phyloP scores from a whole-genome alignment of 2,329 filamentous ascomycete species.

The Gnomoniopsis smithogilvyi region DNA sequence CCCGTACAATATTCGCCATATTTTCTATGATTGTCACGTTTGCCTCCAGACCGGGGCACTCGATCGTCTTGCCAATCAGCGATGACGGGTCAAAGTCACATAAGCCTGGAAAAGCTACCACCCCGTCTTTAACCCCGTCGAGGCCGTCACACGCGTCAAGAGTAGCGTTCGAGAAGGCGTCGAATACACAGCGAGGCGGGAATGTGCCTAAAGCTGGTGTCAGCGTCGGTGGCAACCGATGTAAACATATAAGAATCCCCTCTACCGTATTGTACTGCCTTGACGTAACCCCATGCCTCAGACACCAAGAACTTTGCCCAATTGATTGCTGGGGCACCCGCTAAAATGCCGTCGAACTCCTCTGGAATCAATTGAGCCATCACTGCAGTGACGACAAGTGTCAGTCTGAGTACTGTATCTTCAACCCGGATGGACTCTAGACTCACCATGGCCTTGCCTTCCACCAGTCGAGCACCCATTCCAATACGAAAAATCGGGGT shows the following conservation, averaged over 20 bases:
- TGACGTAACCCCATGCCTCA: constrained; percentile 30
- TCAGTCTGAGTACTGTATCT: too few relatives aligned
- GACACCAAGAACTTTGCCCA: constrained; percentile 28
- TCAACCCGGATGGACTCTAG: too few relatives aligned
- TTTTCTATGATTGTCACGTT: background rate
- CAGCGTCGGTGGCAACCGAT: too few relatives aligned
- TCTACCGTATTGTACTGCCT: constrained; percentile 8
- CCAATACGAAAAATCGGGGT: constrained; percentile 47
- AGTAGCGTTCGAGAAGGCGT: constrained; percentile 32
- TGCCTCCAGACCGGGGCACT: constrained; percentile 19
- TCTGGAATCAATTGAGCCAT: constrained; percentile 48
- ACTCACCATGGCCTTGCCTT: constrained; percentile 45
- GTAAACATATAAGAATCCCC: too few relatives aligned
- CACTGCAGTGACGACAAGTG: constrained; percentile 30
- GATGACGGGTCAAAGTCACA: constrained; percentile 29
- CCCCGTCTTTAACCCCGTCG: constrained; percentile 38
- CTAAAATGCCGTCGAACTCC: constrained; percentile 55
- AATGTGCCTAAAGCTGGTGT: constrained; percentile 25
- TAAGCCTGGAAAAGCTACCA: constrained; percentile 33
- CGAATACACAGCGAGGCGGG: constrained; percentile 40
- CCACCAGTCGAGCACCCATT: constrained; percentile 59
- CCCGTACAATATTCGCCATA: constrained; percentile 4
- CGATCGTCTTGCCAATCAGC: constrained; percentile 22
- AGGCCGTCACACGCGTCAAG: constrained; percentile 45
- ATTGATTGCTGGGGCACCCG: constrained; percentile 40